A percentile compares a stretch with the other conserved stretches of the same genome.
Evolutionary conservation across 2,329 filamentous ascomycete genomes (phyloP).

Genomic region (Ceratocystis alfenasii): DNA sequence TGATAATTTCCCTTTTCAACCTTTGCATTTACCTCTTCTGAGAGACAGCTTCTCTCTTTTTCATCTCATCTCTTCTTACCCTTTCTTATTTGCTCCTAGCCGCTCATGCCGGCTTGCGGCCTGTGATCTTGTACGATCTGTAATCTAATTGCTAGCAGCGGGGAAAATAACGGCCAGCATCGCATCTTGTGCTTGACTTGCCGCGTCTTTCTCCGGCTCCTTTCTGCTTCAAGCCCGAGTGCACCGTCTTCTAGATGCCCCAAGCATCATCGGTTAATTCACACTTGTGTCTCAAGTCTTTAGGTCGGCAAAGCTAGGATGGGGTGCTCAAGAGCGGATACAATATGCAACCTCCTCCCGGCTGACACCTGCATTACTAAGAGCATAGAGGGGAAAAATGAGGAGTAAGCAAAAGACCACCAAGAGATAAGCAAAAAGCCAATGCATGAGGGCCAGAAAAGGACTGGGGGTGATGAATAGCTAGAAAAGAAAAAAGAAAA

Average conservation of each 20-base stretch:
- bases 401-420: neutral
- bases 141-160: neutral
- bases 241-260: neutral
- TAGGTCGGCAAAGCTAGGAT: neutral
- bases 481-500: neutral
- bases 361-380: neutral
- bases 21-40: neutral
- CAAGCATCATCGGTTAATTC: neutral
- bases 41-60: neutral
- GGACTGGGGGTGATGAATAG: neutral
- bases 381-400: neutral
- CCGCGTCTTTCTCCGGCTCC: neutral
- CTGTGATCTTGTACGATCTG: neutral
- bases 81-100: neutral
- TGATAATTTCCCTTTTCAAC: neutral
- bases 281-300: neutral
- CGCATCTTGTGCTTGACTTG: neutral
- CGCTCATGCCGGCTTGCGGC: neutral
- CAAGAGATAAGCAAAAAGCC: neutral
- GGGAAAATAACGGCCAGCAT: too few relatives aligned
- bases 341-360: neutral
- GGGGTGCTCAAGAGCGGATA: neutral
- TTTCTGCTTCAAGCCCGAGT: neutral
- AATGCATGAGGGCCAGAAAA: neutral
- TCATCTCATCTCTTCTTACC: neutral